Percentiles rank a stretch among this genome's conserved stretches.
Conservation (phyloP, 176 grass and related monocot genomes). For the Zizania latifolia region DNA sequence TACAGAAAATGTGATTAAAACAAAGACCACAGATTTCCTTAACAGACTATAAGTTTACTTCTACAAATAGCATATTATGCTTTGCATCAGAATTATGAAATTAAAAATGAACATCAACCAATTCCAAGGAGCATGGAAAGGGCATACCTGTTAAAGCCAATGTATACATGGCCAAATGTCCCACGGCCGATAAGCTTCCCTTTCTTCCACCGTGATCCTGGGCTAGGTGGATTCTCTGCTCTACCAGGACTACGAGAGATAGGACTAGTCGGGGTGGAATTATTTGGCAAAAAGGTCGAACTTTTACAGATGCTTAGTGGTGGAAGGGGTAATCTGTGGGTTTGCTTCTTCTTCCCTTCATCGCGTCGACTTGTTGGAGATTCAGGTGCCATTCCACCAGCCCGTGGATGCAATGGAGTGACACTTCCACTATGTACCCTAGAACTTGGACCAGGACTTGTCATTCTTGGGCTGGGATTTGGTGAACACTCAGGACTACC, state of each 20-base stretch:
- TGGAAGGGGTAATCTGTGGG: slow-evolving; percentile 83
- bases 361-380: slow-evolving; percentile 67
- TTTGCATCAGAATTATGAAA: slow-evolving; percentile 15
- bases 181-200: slow-evolving; percentile 89
- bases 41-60: background rate
- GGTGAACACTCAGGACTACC: slow-evolving; percentile 92
- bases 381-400: slow-evolving; percentile 71
- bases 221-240: slow-evolving; percentile 77
- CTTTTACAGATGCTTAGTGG: slow-evolving; percentile 73
- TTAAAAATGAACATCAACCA: slow-evolving; percentile 11
- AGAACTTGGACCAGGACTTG: slow-evolving; percentile 87
- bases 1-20: background rate
- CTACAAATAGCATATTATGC: background rate
- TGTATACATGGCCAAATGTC: slow-evolving; percentile 98
- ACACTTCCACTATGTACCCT: slow-evolving; percentile 95
- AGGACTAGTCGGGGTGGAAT: slow-evolving; percentile 64
- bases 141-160: slow-evolving; percentile 96
- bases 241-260: slow-evolving; percentile 91
- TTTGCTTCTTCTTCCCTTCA: slow-evolving; percentile 86
- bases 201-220: slow-evolving; percentile 97
- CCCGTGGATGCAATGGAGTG: slow-evolving; percentile 89
- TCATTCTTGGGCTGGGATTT: slow-evolving; percentile 92
- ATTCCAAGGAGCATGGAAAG: slow-evolving; percentile 20
- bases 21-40: background rate
- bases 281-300: slow-evolving; percentile 66